phyloP scores from a whole-genome alignment of 148 eudicot genomes.

The Camellia lanceoleosa region DNA sequence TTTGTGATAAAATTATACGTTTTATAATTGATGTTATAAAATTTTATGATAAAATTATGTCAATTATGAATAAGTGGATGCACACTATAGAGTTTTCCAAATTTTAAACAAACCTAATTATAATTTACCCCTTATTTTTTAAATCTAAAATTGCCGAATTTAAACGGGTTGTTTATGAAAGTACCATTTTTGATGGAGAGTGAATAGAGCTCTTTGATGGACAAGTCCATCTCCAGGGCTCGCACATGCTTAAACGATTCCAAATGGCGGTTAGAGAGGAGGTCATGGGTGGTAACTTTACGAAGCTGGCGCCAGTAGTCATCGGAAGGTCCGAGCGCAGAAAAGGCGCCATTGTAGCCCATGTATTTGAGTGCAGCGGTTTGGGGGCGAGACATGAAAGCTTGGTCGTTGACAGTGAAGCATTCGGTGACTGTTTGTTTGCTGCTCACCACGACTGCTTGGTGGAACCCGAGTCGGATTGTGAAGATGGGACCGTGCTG shows the following conservation, averaged over 20 bases:
- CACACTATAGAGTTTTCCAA: too few species aligned
- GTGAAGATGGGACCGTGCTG: conserved; percentile 1
- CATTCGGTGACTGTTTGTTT: neutral
- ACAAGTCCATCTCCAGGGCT: neutral
- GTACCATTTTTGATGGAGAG: neutral
- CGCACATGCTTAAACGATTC: neutral
- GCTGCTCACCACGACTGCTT: conserved; percentile 3
- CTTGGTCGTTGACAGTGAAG: neutral
- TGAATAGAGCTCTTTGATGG: neutral
- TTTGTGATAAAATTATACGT: too few species aligned
- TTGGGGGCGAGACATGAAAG: neutral
- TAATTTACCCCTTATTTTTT: too few species aligned
- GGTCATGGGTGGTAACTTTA: neutral
- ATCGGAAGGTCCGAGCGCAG: neutral
- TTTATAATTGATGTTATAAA: too few species aligned
- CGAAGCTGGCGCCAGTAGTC: neutral
- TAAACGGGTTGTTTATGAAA: too few species aligned
- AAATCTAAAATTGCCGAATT: too few species aligned
- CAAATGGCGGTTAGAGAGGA: neutral
- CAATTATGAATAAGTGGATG: too few species aligned
- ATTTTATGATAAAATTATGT: too few species aligned
- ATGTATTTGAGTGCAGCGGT: neutral
- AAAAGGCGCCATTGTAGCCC: neutral
- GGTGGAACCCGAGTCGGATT: neutral
- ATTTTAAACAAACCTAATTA: too few species aligned